Base-by-base conservation (phyloP, 768 basidiomycete species). In the Russula lepida region DNA sequence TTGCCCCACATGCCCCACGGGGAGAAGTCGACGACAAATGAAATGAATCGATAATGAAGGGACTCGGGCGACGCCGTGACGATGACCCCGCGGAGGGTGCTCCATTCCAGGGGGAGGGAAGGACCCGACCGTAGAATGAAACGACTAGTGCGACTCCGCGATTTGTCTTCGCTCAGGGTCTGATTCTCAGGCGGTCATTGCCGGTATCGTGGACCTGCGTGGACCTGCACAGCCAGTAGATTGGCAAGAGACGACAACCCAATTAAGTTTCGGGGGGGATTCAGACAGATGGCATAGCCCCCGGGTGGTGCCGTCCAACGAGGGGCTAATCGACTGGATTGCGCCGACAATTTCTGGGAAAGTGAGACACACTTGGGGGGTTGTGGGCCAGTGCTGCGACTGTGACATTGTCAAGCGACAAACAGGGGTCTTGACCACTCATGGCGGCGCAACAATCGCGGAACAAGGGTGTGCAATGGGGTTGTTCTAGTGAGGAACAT, bases 31-130 rank as follows among this genome's bases (percentile, higher is more conserved):
- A 28, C n/a, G 53, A 54, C 41, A 37, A 17, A 37, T 2, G 27
- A 5, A 11, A 33, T n/a, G 19, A 21, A 25, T 27, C n/a, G 11
- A 27, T 19, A n/a, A 23, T 39, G n/a, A 28, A 28, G 47, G 17
- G 47, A 58, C 32, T 51, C 37, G 48, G 48, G 28, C 15, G 3
- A 41, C 49, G 48, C 56, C 49, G 37, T 39, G n/a, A 39, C 57
- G 57, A 50, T 41, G 19, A 15, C 56, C 56, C 56, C 47, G 57
- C 57, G 48, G 43, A 21, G n/a, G 43, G 43, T 5, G 43, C 43
- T 47, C 30, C 13, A 15, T 13, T 27, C 27, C 17, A 13, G 2
- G 25, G 27, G 27, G 6, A 49, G 11, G 25, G 47, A 48, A 27
- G 6, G 28, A 28, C 13, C 46, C 25, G 17, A 27, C 27, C 6